Evolutionary conservation across 139 green algal species (phyloP).

Genomic region (Astrephomene gubernaculifera): DNA sequence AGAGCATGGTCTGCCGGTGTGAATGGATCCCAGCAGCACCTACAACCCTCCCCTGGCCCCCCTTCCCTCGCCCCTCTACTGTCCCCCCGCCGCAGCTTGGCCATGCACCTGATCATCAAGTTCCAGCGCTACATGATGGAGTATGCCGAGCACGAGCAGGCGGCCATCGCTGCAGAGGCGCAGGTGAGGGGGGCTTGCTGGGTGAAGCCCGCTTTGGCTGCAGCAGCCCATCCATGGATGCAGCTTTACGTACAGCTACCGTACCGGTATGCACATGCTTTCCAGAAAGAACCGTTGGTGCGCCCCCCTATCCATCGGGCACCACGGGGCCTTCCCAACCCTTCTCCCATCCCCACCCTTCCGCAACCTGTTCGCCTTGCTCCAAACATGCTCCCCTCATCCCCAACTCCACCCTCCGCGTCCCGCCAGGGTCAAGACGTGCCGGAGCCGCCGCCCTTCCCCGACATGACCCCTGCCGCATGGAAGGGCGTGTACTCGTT

Average conservation of each 20-base stretch:
- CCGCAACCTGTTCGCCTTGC: too few species aligned
- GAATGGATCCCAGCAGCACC: not conserved
- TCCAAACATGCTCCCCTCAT: not conserved
- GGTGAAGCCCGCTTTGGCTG: not conserved
- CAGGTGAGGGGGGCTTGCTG: constrained; percentile 24
- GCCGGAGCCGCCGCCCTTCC: constrained; percentile 15
- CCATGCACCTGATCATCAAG: constrained; percentile 18
- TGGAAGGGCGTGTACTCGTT: not conserved
- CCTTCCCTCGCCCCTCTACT: not conserved
- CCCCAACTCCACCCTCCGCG: not conserved
- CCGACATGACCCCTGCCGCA: constrained; percentile 20
- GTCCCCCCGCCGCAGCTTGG: not conserved
- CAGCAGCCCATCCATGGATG: not conserved
- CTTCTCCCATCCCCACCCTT: not conserved
- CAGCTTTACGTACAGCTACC: not conserved
- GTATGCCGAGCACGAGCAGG: constrained; percentile 43
- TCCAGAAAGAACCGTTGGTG: not conserved
- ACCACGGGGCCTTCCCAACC: not conserved
- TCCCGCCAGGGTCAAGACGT: constrained; percentile 28
- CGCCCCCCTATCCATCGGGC: not conserved
- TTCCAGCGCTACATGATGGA: constrained; percentile 47
- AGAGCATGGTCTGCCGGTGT: too few species aligned
- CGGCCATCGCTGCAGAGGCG: constrained; percentile 26
- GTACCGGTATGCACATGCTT: not conserved
- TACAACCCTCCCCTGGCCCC: not conserved